phyloP scores from a whole-genome alignment of 192 early-diverging fungal species.

The Physocladia obscura region DNA sequence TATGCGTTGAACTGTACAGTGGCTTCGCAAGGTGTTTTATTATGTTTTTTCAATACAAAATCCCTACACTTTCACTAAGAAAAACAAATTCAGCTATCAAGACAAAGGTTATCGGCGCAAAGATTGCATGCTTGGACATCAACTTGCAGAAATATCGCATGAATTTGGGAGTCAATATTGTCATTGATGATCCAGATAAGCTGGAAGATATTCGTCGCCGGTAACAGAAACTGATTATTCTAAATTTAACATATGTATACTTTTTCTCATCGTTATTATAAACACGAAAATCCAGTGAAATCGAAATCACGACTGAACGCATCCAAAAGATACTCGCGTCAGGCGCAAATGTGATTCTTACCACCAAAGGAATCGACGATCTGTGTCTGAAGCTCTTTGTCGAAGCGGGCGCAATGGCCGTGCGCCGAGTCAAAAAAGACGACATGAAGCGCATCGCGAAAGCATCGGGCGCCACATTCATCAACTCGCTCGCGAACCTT shows the following conservation, averaged over 20 bases:
- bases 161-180: slow-evolving; percentile 96
- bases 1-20: slow-evolving; percentile 98
- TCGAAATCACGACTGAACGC: slow-evolving; percentile 93
- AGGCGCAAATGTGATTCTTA: slow-evolving; percentile 95
- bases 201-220: slow-evolving; percentile 92
- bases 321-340: slow-evolving; percentile 92
- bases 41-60: background rate
- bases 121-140: slow-evolving; percentile 97
- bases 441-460: slow-evolving; percentile 96
- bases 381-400: slow-evolving; percentile 97
- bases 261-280: background rate
- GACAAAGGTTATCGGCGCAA: slow-evolving; percentile 80
- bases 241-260: background rate
- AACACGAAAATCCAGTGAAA: slow-evolving; percentile 80
- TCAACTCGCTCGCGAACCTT: slow-evolving; percentile 93
- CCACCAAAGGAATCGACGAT: slow-evolving; percentile 99
- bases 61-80: background rate
- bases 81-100: slow-evolving; percentile 76
- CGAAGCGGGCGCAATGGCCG: slow-evolving; percentile 96
- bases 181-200: slow-evolving; percentile 96
- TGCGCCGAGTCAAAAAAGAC: slow-evolving; percentile 94
- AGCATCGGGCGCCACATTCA: slow-evolving; percentile 91
- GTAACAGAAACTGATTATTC: slow-evolving; percentile 31
- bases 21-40: slow-evolving; percentile 72
- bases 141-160: slow-evolving; percentile 98